These are phyloP conservation scores for Lentinula novae-zelandiae DNA, from an alignment of 1,284 basidiomycete species.

Conservation along the genomic window DNA sequence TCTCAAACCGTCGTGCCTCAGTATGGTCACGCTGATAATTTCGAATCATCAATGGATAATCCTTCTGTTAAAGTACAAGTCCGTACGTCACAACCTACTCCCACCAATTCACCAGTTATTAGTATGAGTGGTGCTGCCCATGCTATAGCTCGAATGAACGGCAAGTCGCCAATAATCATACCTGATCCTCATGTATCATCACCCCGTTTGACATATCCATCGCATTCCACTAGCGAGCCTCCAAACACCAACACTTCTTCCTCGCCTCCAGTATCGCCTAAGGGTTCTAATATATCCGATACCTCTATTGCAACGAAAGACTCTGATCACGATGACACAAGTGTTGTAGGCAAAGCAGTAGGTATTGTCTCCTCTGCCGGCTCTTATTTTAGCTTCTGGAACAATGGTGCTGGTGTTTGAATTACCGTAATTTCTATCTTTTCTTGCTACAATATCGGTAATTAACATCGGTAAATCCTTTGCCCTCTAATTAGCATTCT, in stretches of 20 bases:
- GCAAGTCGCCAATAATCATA: slow-evolving; percentile 5
- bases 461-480: not conserved
- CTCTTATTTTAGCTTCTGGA: slow-evolving; percentile 58
- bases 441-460: not conserved
- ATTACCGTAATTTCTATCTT: not conserved
- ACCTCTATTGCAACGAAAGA: not conserved
- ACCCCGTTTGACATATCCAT: not conserved
- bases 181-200: slow-evolving; percentile 6
- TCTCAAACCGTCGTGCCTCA: slow-evolving; percentile 10
- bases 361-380: slow-evolving; percentile 66
- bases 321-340: slow-evolving; percentile 23
- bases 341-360: slow-evolving; percentile 65
- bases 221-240: not conserved
- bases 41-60: not conserved
- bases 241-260: not conserved
- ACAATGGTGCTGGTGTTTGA: slow-evolving; percentile 14
- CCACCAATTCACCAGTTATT: slow-evolving; percentile 44
- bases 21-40: not conserved
- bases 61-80: slow-evolving; percentile 24
- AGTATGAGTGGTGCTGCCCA: slow-evolving; percentile 19
- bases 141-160: slow-evolving; percentile 12
- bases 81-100: slow-evolving; percentile 22
- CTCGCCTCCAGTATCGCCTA: not conserved
- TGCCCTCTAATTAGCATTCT: not conserved
- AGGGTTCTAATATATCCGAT: slow-evolving; percentile 11